phyloP scores from a whole-genome alignment of 1,139 yeast genomes.

The Pichia sp. region DNA sequence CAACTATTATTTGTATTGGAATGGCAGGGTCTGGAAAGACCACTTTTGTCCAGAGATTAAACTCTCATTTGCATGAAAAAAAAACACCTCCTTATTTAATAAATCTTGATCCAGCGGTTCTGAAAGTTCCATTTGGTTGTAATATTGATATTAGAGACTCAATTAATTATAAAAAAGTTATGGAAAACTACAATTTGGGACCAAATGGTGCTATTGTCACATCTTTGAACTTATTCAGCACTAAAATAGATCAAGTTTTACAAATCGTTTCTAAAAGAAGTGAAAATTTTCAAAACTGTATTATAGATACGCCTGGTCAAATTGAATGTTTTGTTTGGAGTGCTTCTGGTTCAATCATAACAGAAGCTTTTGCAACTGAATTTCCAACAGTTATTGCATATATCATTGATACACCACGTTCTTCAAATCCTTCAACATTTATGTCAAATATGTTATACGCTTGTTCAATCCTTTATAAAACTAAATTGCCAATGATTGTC shows the following conservation, averaged over 20 bases:
- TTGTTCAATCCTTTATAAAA: constrained; percentile 91
- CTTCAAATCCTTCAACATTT: constrained; percentile 90
- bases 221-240: constrained; percentile 81
- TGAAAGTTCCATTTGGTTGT: constrained; percentile 85
- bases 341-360: constrained; percentile 93
- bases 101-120: constrained; percentile 93
- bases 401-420: constrained; percentile 93
- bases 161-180: constrained; percentile 89
- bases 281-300: constrained; percentile 58
- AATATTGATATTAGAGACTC: constrained; percentile 96
- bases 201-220: constrained; percentile 99
- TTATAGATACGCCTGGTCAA: constrained; percentile 97
- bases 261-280: constrained; percentile 76
- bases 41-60: constrained; percentile 92
- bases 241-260: constrained; percentile 94
- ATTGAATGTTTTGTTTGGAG: constrained; percentile 97
- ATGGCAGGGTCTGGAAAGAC: constrained; percentile 99
- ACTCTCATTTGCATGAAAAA: constrained; percentile 75
- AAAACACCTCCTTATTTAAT: constrained; percentile 77
- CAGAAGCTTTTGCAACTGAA: constrained; percentile 93
- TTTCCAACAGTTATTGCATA: constrained; percentile 95
- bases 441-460: constrained; percentile 98
- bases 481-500: constrained; percentile 92
- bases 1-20: constrained; percentile 79
- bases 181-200: constrained; percentile 87